phyloP scores from a whole-genome alignment of 257 asterid genomes.

The Coffea canephora region DNA sequence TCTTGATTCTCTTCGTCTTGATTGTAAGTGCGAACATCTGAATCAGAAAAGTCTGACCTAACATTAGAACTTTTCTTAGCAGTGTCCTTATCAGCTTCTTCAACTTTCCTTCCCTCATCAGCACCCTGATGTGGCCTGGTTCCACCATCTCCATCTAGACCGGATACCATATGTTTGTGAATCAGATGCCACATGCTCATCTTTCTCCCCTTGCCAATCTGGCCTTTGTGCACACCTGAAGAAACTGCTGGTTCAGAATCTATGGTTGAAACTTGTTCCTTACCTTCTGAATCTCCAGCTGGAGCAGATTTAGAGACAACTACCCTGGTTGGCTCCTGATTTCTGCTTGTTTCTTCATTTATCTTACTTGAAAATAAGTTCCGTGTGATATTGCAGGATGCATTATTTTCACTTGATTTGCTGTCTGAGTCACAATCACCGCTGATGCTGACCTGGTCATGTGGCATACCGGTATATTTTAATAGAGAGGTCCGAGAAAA shows the following conservation, averaged over 20 bases:
- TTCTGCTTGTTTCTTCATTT: conserved; percentile 29
- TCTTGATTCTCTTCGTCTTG: conserved; percentile 54
- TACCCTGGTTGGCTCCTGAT: conserved; percentile 22
- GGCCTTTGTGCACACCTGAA: background rate
- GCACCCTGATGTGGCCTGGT: conserved; percentile 6
- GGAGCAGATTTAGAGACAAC: conserved; percentile 16
- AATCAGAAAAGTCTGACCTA: conserved; percentile 20
- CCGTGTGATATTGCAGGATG: conserved; percentile 10
- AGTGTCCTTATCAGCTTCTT: conserved; percentile 21
- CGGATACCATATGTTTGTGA: conserved; percentile 35
- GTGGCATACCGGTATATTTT: conserved; percentile 16
- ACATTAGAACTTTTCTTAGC: conserved; percentile 21
- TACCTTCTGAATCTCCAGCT: conserved; percentile 23
- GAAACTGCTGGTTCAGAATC: conserved; percentile 5
- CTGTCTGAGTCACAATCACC: conserved; percentile 5
- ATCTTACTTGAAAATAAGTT: conserved; percentile 13
- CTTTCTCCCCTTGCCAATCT: conserved; percentile 20
- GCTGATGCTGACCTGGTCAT: conserved; percentile 15
- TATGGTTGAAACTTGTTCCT: conserved; percentile 7
- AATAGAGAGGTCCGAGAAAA: conserved; percentile 2
- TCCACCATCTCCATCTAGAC: conserved; percentile 24
- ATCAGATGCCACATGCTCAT: conserved; percentile 44
- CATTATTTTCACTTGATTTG: conserved; percentile 14
- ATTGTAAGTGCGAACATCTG: conserved; percentile 23
- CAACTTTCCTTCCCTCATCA: conserved; percentile 24